phyloP scores from a whole-genome alignment of 768 basidiomycete genomes.

The Leccinum obscurum region DNA sequence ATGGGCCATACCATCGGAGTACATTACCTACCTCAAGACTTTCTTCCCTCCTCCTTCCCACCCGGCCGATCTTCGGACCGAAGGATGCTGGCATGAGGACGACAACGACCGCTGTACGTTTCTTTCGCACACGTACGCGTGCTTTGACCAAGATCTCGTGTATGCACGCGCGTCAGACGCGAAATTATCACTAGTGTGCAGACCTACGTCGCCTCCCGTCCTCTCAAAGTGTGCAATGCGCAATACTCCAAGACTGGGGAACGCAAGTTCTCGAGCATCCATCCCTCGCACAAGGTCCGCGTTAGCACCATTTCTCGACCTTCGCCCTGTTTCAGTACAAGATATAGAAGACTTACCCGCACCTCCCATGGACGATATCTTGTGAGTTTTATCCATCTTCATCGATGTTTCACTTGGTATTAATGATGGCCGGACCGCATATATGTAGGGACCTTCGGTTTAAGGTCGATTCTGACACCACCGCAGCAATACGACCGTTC shows the following conservation, averaged over 20 bases:
- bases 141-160: constrained; percentile 1
- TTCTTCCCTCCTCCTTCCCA: constrained; percentile 13
- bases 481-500: constrained; percentile 25
- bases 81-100: constrained; percentile 34
- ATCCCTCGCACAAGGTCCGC: constrained; percentile 25
- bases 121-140: constrained; percentile 19
- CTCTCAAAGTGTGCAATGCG: constrained; percentile 44
- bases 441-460: constrained; percentile 34
- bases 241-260: constrained; percentile 47
- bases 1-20: constrained; percentile 35
- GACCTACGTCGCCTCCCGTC: constrained; percentile 44
- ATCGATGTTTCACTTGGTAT: not conserved
- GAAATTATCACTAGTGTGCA: constrained; percentile 24
- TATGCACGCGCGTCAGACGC: constrained; percentile 23
- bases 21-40: constrained; percentile 21
- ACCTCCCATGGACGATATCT: constrained; percentile 36
- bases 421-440: not conserved
- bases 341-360: constrained; percentile 31
- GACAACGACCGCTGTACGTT: constrained; percentile 37
- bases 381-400: constrained; percentile 36
- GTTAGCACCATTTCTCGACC: constrained; percentile 22
- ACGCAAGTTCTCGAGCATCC: constrained; percentile 23
- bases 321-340: constrained; percentile 32
- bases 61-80: constrained; percentile 34
- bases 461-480: constrained; percentile 28